These are phyloP conservation scores for Endocladia muricata DNA, from an alignment of 31 red algal species.

Conservation along the genomic window DNA sequence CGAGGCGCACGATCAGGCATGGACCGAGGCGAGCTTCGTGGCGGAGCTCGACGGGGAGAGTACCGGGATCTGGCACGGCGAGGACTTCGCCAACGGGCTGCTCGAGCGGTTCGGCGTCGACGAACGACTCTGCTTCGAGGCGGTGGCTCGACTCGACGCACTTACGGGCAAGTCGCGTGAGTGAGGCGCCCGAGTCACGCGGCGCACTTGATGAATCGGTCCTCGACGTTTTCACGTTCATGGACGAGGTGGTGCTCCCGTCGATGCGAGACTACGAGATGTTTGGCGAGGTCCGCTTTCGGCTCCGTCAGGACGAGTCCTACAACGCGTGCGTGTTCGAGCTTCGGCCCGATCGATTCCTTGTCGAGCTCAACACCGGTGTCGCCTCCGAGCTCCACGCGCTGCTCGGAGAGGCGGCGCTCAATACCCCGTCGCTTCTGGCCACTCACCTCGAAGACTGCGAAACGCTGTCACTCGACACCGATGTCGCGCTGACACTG, in stretches of 20 bases:
- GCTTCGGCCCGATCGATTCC: background rate
- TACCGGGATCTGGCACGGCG: no score
- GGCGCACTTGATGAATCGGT: background rate
- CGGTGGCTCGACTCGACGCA: background rate
- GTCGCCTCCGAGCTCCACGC: background rate
- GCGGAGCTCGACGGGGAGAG: no score
- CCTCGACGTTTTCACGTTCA: background rate
- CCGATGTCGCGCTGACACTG: background rate
- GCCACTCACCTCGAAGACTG: background rate
- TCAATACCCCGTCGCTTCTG: background rate
- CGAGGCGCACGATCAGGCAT: no score
- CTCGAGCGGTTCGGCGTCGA: no score
- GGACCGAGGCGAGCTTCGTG: no score
- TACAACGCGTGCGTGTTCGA: background rate
- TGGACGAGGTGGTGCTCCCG: background rate
- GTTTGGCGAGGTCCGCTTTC: background rate
- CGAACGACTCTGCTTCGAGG: no score
- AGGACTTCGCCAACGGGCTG: no score
- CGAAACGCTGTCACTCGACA: background rate
- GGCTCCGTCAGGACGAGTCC: background rate
- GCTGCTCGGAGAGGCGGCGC: background rate
- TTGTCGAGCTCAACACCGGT: background rate
- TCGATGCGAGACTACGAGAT: background rate
- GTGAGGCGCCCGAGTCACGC: background rate
- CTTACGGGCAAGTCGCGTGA: background rate